Conservation (phyloP, 75 land plant species). For the Pseudotsuga menziesii region DNA sequence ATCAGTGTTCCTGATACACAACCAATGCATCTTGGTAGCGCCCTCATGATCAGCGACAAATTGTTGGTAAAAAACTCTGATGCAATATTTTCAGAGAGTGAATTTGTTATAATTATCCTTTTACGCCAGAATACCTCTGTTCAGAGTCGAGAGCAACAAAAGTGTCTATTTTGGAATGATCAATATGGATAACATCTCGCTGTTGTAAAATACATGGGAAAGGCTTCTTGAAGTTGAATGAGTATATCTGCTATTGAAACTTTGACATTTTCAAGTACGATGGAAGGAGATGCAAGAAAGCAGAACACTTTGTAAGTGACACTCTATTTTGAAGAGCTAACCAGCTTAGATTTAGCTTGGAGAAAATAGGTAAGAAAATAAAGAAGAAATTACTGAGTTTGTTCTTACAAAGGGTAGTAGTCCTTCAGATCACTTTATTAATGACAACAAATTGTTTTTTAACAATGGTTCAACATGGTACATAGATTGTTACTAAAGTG, state of each 20-base stretch:
- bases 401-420: too few species aligned
- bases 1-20: neutral
- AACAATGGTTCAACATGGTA: too few species aligned
- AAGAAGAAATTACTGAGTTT: too few species aligned
- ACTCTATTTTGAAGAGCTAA: too few species aligned
- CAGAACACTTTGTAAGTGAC: constrained; percentile 13
- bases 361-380: too few species aligned
- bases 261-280: constrained; percentile 26
- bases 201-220: constrained; percentile 37
- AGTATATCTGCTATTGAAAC: constrained; percentile 21
- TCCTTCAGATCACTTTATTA: too few species aligned
- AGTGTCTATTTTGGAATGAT: constrained; percentile 3
- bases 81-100: constrained; percentile 29
- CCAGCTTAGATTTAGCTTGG: too few species aligned
- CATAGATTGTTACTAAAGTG: too few species aligned
- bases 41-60: neutral
- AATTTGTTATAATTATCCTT: constrained; percentile 54
- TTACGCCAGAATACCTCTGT: constrained; percentile 43
- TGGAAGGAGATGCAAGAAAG: constrained; percentile 15
- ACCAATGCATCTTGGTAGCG: neutral
- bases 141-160: constrained; percentile 19
- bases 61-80: constrained; percentile 10
- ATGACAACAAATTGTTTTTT: too few species aligned
- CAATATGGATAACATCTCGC: constrained; percentile 17
- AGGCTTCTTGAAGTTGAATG: constrained; percentile 49